Conservation (phyloP, 371 early-diverging fungal species). For the Astathelohania contejeani region DNA sequence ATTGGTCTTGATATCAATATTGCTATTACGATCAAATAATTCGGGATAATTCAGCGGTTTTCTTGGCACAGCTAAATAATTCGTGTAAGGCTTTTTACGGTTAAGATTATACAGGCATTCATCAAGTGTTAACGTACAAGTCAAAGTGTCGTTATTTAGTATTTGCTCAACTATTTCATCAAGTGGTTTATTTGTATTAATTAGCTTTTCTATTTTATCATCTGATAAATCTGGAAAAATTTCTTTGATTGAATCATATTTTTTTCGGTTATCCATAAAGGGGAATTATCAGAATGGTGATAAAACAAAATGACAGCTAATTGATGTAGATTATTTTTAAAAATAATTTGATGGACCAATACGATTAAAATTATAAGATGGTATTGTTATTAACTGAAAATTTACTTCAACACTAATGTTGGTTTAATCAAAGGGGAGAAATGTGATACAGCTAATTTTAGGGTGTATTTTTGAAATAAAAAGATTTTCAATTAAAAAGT, state of each 20-base stretch:
- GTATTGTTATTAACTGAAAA: too few species aligned
- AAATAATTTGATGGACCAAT: too few species aligned
- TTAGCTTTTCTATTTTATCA: constrained; percentile 1
- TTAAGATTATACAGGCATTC: background rate
- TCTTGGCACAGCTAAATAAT: too few species aligned
- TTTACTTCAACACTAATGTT: too few species aligned
- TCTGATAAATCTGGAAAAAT: constrained; percentile 14
- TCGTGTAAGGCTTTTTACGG: background rate
- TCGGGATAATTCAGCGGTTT: background rate
- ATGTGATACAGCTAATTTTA: too few species aligned
- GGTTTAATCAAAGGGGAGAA: too few species aligned
- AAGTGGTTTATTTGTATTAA: background rate
- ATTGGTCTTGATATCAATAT: background rate
- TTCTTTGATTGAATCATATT: constrained; percentile 10
- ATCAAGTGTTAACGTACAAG: background rate
- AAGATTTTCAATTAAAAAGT: too few species aligned
- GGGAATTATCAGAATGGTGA: too few species aligned
- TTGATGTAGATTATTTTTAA: too few species aligned
- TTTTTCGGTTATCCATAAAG: background rate
- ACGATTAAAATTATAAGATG: too few species aligned
- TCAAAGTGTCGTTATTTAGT: background rate
- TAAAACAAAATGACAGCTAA: too few species aligned
- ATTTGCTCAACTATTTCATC: background rate
- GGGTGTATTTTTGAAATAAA: too few species aligned
- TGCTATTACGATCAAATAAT: background rate